A percentile compares a stretch with the other conserved stretches of the same genome.
These are phyloP conservation scores for Lactuca sativa DNA, from an alignment of 129 eudicot species.

Conservation along the genomic window DNA sequence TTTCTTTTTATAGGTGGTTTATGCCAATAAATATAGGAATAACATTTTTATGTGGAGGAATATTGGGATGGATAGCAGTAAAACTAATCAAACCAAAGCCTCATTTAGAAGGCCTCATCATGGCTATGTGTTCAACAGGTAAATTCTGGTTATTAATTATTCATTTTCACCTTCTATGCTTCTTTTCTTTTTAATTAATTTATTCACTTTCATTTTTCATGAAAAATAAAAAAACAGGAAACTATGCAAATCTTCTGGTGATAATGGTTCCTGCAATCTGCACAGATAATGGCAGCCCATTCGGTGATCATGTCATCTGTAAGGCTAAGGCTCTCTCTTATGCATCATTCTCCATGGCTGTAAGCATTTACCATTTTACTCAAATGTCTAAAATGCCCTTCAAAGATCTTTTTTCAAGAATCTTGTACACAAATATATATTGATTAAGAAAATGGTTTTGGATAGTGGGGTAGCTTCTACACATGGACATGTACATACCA, in stretches of 20 bases:
- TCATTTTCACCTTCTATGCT: background rate
- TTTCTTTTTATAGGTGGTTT: conserved; percentile 65
- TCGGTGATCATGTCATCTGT: conserved; percentile 71
- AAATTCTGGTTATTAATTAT: background rate
- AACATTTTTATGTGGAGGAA: conserved; percentile 65
- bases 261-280: conserved; percentile 88
- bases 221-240: conserved; percentile 50
- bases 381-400: conserved; percentile 10
- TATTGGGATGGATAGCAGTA: conserved; percentile 66
- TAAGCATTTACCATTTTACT: conserved; percentile 34
- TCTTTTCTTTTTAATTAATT: background rate
- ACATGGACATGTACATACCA: conserved; percentile 91
- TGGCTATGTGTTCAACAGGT: conserved; percentile 69
- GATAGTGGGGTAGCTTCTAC: conserved; percentile 70
- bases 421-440: too few species aligned
- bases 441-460: too few species aligned
- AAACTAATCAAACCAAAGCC: conserved; percentile 63
- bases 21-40: conserved; percentile 74
- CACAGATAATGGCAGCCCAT: conserved; percentile 75
- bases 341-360: conserved; percentile 94
- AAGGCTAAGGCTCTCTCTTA: conserved; percentile 71
- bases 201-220: background rate
- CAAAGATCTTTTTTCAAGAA: background rate
- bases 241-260: conserved; percentile 55
- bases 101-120: conserved; percentile 59